A percentile compares a stretch with the other conserved stretches of the same genome.
Conservation (phyloP, 305 asterid genomes). For the Solanum hybrid region DNA sequence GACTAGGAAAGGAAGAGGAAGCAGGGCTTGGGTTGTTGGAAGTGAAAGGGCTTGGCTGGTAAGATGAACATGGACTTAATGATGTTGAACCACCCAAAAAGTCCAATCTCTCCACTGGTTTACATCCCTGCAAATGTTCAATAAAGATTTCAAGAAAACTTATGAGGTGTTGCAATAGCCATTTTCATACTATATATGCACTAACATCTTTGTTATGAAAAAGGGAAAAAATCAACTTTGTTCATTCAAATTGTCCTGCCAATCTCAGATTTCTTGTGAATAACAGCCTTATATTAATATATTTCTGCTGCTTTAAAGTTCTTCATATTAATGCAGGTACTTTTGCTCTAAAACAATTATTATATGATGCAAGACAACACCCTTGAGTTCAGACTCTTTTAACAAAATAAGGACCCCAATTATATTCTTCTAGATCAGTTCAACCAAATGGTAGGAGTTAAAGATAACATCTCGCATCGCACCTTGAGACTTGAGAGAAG, state of each 20-base stretch:
- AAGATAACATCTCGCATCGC: neutral
- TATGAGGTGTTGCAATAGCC: neutral
- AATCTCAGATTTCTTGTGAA: neutral
- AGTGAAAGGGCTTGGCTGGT: constrained; percentile 59
- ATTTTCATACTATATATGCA: neutral
- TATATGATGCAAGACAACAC: neutral
- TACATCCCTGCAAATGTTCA: constrained; percentile 40
- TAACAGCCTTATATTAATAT: neutral
- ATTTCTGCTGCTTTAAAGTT: neutral
- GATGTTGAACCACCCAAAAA: constrained; percentile 41
- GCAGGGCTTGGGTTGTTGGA: constrained; percentile 21
- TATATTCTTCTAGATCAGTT: neutral
- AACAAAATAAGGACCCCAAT: neutral
- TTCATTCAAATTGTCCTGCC: neutral
- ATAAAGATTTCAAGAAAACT: neutral
- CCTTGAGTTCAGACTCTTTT: neutral
- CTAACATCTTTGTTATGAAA: neutral
- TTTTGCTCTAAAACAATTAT: neutral
- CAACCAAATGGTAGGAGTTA: neutral
- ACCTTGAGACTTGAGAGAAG: too few species aligned
- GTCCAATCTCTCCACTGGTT: constrained; percentile 50
- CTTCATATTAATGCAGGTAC: neutral
- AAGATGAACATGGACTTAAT: constrained; percentile 59
- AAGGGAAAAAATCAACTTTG: neutral
- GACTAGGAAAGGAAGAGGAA: constrained; percentile 68